phyloP scores from a whole-genome alignment of 441 rosid genomes.

The Jatropha podagrica region DNA sequence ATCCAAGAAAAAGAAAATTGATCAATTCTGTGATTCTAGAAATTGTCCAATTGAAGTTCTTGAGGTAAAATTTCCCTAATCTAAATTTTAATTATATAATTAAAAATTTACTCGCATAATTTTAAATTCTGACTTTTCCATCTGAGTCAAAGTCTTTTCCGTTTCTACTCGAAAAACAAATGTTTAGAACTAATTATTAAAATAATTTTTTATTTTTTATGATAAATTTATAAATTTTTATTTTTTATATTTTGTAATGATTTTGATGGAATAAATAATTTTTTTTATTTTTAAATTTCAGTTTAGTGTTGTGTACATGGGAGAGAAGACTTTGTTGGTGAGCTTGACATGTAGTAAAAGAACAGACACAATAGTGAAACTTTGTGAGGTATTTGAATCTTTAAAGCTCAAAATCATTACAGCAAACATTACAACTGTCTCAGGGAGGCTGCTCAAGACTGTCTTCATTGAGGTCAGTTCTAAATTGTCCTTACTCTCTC shows the following conservation, averaged over 20 bases:
- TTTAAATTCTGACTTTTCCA: too few relatives aligned
- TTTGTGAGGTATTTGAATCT: conserved; percentile 82
- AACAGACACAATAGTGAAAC: conserved; percentile 82
- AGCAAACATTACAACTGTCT: conserved; percentile 66
- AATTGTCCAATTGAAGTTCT: conserved; percentile 63
- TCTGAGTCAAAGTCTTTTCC: too few relatives aligned
- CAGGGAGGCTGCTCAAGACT: conserved; percentile 76
- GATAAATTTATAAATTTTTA: too few relatives aligned
- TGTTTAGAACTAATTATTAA: too few relatives aligned
- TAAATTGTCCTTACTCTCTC: background rate
- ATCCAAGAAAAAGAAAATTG: conserved; percentile 62
- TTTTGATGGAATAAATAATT: too few relatives aligned
- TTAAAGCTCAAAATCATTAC: conserved; percentile 74
- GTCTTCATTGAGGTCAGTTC: conserved; percentile 71
- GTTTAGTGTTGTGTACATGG: conserved; percentile 69
- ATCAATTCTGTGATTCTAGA: conserved; percentile 38
- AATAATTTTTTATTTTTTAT: too few relatives aligned
- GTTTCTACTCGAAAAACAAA: too few relatives aligned
- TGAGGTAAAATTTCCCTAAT: conserved; percentile 39
- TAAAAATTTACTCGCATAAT: too few relatives aligned
- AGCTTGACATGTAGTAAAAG: conserved; percentile 80
- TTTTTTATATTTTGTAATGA: too few relatives aligned
- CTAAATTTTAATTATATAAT: too few relatives aligned
- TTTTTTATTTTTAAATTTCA: conserved; percentile 16
- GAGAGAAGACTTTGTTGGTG: conserved; percentile 68